Conservation (phyloP, 2,329 filamentous ascomycete species). For the Lachnellula willkommii region DNA sequence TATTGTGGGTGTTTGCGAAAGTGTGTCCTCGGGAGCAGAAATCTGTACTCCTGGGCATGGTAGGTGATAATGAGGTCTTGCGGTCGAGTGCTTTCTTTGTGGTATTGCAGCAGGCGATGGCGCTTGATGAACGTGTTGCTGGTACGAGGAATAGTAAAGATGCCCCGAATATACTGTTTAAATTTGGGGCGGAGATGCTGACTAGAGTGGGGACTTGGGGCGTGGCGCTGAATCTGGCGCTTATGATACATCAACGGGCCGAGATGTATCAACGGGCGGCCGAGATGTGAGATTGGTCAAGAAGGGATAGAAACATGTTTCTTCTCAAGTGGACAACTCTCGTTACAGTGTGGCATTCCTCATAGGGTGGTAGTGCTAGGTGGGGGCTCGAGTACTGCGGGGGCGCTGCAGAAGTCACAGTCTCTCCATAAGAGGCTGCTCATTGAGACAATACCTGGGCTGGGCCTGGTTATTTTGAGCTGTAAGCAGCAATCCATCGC, state of each 20-base stretch:
- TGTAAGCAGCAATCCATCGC: no score
- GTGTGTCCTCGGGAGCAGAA: slow-evolving; percentile 11
- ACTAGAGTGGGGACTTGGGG: slow-evolving; percentile 23
- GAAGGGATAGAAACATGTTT: background rate
- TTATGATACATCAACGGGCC: slow-evolving; percentile 17
- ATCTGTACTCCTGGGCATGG: background rate
- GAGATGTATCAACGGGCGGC: slow-evolving; percentile 19
- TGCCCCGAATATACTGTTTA: slow-evolving; percentile 16
- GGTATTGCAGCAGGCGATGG: slow-evolving; percentile 6
- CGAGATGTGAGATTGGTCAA: slow-evolving; percentile 10
- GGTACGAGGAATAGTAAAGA: background rate
- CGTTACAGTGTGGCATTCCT: no score
- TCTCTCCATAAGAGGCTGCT: no score
- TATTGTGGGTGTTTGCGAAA: slow-evolving; percentile 20
- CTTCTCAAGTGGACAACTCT: background rate
- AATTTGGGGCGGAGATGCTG: slow-evolving; percentile 22
- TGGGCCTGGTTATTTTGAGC: no score
- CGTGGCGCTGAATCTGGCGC: slow-evolving; percentile 19
- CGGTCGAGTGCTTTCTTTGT: slow-evolving; percentile 10
- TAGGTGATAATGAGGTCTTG: slow-evolving; percentile 1
- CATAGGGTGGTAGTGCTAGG: no score
- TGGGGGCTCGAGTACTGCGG: no score
- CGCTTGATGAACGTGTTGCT: background rate
- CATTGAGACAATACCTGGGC: no score
- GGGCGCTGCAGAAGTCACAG: no score